Conservation (phyloP, 345 rosid genomes). For the Trapa bicornis region DNA sequence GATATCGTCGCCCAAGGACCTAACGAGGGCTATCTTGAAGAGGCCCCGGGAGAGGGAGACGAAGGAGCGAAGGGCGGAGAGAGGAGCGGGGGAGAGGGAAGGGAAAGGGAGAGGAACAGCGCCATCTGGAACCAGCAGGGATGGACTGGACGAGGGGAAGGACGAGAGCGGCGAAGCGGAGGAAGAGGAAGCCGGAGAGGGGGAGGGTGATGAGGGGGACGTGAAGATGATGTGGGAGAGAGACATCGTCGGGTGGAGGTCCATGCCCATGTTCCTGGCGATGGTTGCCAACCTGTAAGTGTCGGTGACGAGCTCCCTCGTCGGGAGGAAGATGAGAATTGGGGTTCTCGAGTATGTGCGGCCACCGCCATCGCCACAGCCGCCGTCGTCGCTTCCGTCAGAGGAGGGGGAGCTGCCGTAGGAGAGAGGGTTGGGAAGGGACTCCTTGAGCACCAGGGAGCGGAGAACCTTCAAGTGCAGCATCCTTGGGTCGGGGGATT, state of each 20-base stretch:
- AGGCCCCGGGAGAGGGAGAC: conserved; percentile 52
- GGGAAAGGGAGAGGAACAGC: conserved; percentile 57
- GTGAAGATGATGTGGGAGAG: conserved; percentile 75
- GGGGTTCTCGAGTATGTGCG: conserved; percentile 24
- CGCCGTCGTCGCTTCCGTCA: conserved; percentile 4
- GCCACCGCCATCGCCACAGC: conserved; percentile 15
- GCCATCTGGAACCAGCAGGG: conserved; percentile 29
- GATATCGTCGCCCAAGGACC: background rate
- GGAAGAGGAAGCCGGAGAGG: conserved; percentile 10
- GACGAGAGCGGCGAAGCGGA: conserved; percentile 14
- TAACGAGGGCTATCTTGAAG: conserved; percentile 46
- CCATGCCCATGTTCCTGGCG: conserved; percentile 68
- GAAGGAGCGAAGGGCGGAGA: conserved; percentile 50
- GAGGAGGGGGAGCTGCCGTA: conserved; percentile 1
- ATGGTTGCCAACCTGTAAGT: conserved; percentile 44
- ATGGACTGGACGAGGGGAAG: conserved; percentile 11
- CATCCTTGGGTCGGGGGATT: conserved; percentile 19
- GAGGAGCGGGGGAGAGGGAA: conserved; percentile 39
- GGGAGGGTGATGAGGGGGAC: conserved; percentile 18
- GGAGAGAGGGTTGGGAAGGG: conserved; percentile 20
- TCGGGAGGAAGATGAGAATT: conserved; percentile 42
- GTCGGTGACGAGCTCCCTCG: conserved; percentile 40
- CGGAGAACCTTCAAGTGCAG: conserved; percentile 59
- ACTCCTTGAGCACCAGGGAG: conserved; percentile 39
- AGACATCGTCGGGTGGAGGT: conserved; percentile 51